phyloP scores from a whole-genome alignment of 2,329 filamentous ascomycete species.

The Paradendryphiella salina region DNA sequence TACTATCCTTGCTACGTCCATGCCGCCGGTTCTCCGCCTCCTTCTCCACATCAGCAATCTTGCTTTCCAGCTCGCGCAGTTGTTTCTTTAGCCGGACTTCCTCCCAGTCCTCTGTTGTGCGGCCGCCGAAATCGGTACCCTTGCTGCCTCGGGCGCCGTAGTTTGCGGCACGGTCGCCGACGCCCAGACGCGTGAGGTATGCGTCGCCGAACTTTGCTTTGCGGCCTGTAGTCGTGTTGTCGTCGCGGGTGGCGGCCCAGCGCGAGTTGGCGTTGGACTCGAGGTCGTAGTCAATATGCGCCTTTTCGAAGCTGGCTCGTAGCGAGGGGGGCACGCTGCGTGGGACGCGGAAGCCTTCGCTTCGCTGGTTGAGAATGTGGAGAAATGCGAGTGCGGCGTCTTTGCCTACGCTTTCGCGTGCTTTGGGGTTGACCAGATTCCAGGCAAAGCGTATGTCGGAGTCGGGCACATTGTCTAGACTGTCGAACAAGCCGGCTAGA shows the following conservation, averaged over 20 bases:
- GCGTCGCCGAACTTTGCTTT: constrained; percentile 98
- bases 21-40: constrained; percentile 63
- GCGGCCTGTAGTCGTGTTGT: constrained; percentile 79
- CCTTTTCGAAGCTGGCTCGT: constrained; percentile 87
- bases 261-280: constrained; percentile 75
- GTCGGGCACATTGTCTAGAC: constrained; percentile 65
- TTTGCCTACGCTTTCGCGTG: constrained; percentile 81
- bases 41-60: constrained; percentile 80
- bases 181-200: constrained; percentile 86
- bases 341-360: constrained; percentile 93
- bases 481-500: constrained; percentile 81
- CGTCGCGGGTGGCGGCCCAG: constrained; percentile 79
- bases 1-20: constrained; percentile 67
- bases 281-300: constrained; percentile 94
- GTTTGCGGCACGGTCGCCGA: constrained; percentile 67
- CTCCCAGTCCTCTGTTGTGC: constrained; percentile 92
- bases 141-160: constrained; percentile 66
- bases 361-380: constrained; percentile 93
- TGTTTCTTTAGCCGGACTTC: constrained; percentile 94
- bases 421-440: constrained; percentile 96
- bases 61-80: constrained; percentile 83
- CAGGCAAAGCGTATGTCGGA: constrained; percentile 87
- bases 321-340: constrained; percentile 89
- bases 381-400: constrained; percentile 93
- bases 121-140: constrained; percentile 87